Evolutionary conservation across 352 stramenopile genomes (phyloP).

Genomic region (Thraustotheca clavata): DNA sequence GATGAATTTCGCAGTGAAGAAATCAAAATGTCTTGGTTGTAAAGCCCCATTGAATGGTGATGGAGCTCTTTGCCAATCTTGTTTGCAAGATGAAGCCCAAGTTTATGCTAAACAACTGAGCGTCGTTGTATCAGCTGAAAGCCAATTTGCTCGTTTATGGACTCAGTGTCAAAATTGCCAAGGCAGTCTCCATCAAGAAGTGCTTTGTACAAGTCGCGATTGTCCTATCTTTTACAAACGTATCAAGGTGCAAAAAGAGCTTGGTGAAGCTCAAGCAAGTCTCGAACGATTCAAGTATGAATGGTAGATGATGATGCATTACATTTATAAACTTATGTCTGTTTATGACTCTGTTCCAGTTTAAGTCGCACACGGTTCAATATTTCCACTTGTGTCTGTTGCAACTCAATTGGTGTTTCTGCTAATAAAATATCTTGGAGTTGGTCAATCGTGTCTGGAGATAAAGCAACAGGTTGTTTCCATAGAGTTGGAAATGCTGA

Average conservation of each 20-base stretch:
- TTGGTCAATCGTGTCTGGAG: not conserved
- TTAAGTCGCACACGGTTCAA: constrained; percentile 14
- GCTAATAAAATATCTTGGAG: not conserved
- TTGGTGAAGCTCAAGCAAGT: constrained; percentile 88
- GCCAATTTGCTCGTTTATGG: constrained; percentile 94
- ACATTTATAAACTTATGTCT: constrained; percentile 9
- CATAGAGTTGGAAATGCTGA: constrained; percentile 61
- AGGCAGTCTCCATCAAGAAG: constrained; percentile 93
- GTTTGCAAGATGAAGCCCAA: constrained; percentile 85
- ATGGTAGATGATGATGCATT: constrained; percentile 41
- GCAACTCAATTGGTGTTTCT: not conserved
- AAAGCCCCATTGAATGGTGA: constrained; percentile 90
- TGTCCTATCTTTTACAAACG: constrained; percentile 99
- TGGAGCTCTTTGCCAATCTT: constrained; percentile 91
- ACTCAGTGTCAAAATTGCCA: constrained; percentile 98
- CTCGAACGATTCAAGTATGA: constrained; percentile 93
- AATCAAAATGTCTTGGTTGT: constrained; percentile 96
- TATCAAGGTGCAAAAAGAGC: constrained; percentile 99
- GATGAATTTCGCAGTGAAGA: constrained; percentile 99
- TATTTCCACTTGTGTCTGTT: not conserved
- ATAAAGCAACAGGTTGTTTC: constrained; percentile 11
- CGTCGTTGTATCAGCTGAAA: constrained; percentile 89
- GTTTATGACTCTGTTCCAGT: not conserved
- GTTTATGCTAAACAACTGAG: constrained; percentile 95
- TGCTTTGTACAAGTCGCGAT: constrained; percentile 95